Conservation (phyloP, 1,284 basidiomycete species). For the Athelia psychrophila region DNA sequence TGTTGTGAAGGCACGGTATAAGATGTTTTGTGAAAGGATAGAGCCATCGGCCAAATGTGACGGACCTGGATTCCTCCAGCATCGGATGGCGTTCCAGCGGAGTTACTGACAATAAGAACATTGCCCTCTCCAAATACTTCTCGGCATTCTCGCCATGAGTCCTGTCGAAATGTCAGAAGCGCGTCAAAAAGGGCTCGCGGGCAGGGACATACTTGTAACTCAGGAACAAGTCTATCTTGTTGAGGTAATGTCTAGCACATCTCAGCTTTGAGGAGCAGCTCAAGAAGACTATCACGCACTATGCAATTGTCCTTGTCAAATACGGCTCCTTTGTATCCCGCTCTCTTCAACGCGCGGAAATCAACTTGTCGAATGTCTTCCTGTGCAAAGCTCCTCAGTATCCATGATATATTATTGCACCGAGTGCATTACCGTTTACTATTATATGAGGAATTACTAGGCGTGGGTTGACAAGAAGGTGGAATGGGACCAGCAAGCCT, state of each 20-base stretch:
- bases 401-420: conserved; percentile 2
- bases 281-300: conserved; percentile 41
- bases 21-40: neutral
- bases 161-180: conserved; percentile 33
- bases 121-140: conserved; percentile 75
- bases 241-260: conserved; percentile 68
- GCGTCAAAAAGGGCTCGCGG: conserved; percentile 7
- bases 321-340: conserved; percentile 85
- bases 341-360: conserved; percentile 72
- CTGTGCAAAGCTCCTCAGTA: conserved; percentile 27
- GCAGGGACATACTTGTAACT: conserved; percentile 51
- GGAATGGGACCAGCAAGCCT: conserved; percentile 73
- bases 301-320: conserved; percentile 99
- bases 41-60: conserved; percentile 7
- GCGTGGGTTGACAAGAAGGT: conserved; percentile 70
- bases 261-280: neutral
- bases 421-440: conserved; percentile 58
- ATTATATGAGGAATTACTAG: conserved; percentile 70
- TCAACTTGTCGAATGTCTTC: conserved; percentile 88
- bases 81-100: conserved; percentile 83
- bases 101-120: conserved; percentile 92
- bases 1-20: neutral
- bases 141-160: conserved; percentile 78
- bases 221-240: conserved; percentile 69
- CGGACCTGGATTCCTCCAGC: conserved; percentile 76